A percentile compares a stretch with the other conserved stretches of the same genome.
These are phyloP conservation scores for Oropetium thomaeum DNA, from an alignment of 176 grass and related monocot genomes.

Conservation along the genomic window DNA sequence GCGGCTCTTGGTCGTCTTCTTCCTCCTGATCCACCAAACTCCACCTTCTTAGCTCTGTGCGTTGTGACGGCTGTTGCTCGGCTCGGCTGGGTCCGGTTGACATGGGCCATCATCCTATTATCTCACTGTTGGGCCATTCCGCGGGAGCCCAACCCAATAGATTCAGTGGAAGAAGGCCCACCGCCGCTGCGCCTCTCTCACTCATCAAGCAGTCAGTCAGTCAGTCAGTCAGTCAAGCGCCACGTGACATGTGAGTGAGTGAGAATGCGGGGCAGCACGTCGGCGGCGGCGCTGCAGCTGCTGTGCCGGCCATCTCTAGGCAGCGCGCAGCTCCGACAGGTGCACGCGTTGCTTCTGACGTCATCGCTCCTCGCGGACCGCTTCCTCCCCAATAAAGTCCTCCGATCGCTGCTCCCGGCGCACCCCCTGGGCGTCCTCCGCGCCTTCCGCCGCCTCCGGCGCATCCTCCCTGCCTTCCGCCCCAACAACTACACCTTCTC, in stretches of 20 bases:
- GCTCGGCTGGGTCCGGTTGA: too few relatives aligned
- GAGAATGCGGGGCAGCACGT: neutral
- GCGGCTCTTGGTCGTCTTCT: neutral
- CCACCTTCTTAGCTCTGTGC: too few relatives aligned
- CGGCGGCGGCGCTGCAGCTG: constrained; percentile 18
- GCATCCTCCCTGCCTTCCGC: constrained; percentile 30
- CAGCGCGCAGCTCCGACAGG: constrained; percentile 35
- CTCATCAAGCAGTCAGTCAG: too few relatives aligned
- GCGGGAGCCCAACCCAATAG: too few relatives aligned
- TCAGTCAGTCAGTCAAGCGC: too few relatives aligned
- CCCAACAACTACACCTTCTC: constrained; percentile 58
- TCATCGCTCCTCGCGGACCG: constrained; percentile 32
- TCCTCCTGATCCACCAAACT: too few relatives aligned
- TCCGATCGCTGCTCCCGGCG: constrained; percentile 31
- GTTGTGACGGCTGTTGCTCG: neutral
- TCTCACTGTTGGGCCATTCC: too few relatives aligned
- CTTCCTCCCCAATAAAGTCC: constrained; percentile 42
- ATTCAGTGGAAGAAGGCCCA: too few relatives aligned
- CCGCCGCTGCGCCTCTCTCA: too few relatives aligned
- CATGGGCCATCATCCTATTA: too few relatives aligned
- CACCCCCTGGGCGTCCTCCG: constrained; percentile 6
- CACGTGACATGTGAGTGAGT: neutral
- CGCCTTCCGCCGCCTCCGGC: constrained; percentile 42
- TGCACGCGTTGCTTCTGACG: constrained; percentile 44
- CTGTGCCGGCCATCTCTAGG: constrained; percentile 32